A percentile compares a stretch with the other conserved stretches of the same genome.
phyloP scores from a whole-genome alignment of 2,329 filamentous ascomycete species.

The Aspergillus brasiliensis region DNA sequence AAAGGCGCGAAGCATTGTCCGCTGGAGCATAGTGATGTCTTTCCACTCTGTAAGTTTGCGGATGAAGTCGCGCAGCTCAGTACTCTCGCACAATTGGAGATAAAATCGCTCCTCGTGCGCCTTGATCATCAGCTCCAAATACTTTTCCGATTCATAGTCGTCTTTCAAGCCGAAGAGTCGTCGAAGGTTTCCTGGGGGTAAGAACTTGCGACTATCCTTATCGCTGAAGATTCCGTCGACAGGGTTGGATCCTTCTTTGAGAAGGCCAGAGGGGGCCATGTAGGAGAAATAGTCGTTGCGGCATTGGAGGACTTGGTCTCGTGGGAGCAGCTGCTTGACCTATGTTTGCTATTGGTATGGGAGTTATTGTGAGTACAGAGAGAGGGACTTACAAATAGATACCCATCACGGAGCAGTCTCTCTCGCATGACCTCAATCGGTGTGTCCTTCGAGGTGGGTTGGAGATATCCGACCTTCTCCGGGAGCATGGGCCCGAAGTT shows the following conservation, averaged over 20 bases:
- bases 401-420: neutral
- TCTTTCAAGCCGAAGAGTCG: constrained; percentile 35
- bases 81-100: neutral
- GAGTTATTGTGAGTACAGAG: neutral
- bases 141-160: constrained; percentile 34
- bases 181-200: constrained; percentile 35
- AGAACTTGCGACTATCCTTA: constrained; percentile 34
- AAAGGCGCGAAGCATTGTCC: constrained; percentile 37
- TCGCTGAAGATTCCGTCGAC: constrained; percentile 44
- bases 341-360: neutral
- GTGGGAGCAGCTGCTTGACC: neutral
- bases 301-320: neutral
- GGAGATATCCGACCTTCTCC: neutral
- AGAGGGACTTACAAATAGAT: neutral
- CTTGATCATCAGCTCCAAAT: neutral
- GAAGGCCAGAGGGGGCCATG: constrained; percentile 41
- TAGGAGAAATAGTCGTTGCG: constrained; percentile 48
- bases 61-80: neutral
- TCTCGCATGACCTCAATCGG: neutral
- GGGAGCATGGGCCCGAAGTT: neutral
- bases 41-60: constrained; percentile 32
- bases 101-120: constrained; percentile 1
- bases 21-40: constrained; percentile 27
- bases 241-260: constrained; percentile 37
- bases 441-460: neutral